Evolutionary conservation across 148 eudicot genomes (phyloP).

Genomic region (Rhododendron vialii): DNA sequence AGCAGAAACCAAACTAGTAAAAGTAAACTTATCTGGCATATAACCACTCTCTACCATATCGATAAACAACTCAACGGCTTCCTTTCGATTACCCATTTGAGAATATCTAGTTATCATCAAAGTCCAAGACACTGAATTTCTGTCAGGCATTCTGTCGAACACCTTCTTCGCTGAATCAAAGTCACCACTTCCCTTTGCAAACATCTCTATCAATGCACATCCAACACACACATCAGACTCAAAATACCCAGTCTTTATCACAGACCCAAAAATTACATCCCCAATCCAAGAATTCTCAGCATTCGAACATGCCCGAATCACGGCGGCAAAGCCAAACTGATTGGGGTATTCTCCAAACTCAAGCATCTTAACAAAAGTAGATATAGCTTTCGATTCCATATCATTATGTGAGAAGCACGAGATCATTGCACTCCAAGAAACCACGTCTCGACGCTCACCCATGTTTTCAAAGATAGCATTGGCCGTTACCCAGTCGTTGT

Average conservation of each 20-base stretch:
- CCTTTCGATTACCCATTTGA: constrained; percentile 35
- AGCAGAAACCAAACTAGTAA: constrained; percentile 26
- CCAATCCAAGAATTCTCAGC: no score
- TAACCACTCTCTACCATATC: no score
- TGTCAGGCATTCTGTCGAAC: constrained; percentile 49
- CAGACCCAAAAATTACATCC: no score
- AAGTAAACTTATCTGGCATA: no score
- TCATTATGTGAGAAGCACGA: constrained; percentile 42
- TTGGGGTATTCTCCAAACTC: constrained; percentile 23
- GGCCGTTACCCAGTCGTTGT: no score
- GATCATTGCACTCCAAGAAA: no score
- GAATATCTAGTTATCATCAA: constrained; percentile 53
- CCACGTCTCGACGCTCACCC: no score
- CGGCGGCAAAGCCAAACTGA: no score
- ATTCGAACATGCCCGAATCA: no score
- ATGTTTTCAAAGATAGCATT: no score
- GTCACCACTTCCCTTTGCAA: no score
- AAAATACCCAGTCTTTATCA: neutral
- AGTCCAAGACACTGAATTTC: constrained; percentile 37
- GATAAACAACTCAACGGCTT: no score
- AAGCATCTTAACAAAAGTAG: constrained; percentile 30
- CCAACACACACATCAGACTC: constrained; percentile 53
- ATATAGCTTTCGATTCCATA: constrained; percentile 20
- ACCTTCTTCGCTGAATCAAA: constrained; percentile 45
- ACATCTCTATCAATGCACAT: constrained; percentile 29